phyloP scores from a whole-genome alignment of 768 basidiomycete genomes.

The Suillus decipiens region DNA sequence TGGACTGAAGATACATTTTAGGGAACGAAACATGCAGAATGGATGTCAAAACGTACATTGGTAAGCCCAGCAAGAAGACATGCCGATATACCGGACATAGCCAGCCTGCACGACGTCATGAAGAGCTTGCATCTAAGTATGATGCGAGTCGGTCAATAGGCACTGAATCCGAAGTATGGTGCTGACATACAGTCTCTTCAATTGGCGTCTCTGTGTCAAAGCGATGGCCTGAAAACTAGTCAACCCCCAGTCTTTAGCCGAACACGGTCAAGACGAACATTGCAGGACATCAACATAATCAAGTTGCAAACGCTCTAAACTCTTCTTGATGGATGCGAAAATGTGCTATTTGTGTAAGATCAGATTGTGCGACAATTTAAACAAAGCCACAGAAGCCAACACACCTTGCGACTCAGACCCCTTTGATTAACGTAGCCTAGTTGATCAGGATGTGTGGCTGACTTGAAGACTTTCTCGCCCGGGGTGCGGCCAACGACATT shows the following conservation, averaged over 20 bases:
- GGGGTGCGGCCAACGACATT: conserved; percentile 17
- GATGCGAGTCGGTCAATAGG: neutral
- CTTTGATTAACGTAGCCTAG: conserved; percentile 58
- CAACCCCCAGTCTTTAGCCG: neutral
- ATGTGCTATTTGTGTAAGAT: conserved; percentile 50
- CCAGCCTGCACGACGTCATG: conserved; percentile 70
- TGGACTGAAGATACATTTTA: conserved; percentile 38
- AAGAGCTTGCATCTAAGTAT: conserved; percentile 59
- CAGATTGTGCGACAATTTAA: neutral
- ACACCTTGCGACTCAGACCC: conserved; percentile 48
- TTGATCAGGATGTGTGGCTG: conserved; percentile 26
- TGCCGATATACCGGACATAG: conserved; percentile 61
- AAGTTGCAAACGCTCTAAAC: conserved; percentile 65
- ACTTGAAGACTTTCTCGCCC: conserved; percentile 10
- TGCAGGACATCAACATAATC: conserved; percentile 80
- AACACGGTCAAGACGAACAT: conserved; percentile 39
- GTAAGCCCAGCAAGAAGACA: conserved; percentile 56
- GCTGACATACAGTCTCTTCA: conserved; percentile 36
- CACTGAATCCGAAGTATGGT: conserved; percentile 31
- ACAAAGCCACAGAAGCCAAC: neutral
- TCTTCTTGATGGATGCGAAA: conserved; percentile 65
- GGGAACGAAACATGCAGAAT: neutral
- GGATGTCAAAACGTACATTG: conserved; percentile 42
- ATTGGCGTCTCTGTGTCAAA: conserved; percentile 31
- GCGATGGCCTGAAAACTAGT: conserved; percentile 33